A percentile compares a stretch with the other conserved stretches of the same genome.
Evolutionary conservation across 2,329 filamentous ascomycete species (phyloP).

Genomic region (Botrytis fragariae): DNA sequence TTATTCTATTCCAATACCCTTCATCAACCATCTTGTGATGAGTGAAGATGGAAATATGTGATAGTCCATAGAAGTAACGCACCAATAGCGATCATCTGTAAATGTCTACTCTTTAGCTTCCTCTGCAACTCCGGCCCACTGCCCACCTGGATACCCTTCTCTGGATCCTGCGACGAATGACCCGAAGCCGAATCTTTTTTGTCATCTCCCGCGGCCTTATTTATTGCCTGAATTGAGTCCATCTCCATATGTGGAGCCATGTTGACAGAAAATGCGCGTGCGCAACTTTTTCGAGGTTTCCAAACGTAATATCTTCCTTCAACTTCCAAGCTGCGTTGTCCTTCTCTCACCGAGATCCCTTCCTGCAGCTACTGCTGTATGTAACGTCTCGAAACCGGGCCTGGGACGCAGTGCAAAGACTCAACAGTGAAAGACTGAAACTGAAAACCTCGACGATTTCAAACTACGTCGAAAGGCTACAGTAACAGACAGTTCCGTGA

Average conservation of each 20-base stretch:
- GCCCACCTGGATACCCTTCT: constrained; percentile 16
- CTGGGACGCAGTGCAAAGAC: background rate
- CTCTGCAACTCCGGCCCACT: constrained; percentile 24
- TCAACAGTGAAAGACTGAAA: background rate
- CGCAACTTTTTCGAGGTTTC: background rate
- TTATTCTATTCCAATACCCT: background rate
- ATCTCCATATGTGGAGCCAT: constrained; percentile 13
- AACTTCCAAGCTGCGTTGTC: constrained; percentile 7
- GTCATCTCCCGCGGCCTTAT: background rate
- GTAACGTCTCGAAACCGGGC: background rate
- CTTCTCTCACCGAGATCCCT: background rate
- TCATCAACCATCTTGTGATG: constrained; percentile 12
- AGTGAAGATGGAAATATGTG: background rate
- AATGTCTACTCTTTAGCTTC: constrained; percentile 55
- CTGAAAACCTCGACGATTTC: constrained; percentile 17
- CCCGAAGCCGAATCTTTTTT: constrained; percentile 14
- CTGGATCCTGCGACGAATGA: constrained; percentile 15
- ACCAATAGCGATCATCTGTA: constrained; percentile 65
- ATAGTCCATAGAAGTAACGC: constrained; percentile 22
- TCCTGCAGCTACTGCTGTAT: background rate
- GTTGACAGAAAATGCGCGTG: constrained; percentile 5
- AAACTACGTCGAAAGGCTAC: constrained; percentile 17
- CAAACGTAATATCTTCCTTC: constrained; percentile 11
- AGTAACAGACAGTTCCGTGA: constrained; percentile 4
- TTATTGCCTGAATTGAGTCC: constrained; percentile 6